phyloP scores from a whole-genome alignment of 495 filamentous ascomycete genomes.

The Durotheca rogersii region DNA sequence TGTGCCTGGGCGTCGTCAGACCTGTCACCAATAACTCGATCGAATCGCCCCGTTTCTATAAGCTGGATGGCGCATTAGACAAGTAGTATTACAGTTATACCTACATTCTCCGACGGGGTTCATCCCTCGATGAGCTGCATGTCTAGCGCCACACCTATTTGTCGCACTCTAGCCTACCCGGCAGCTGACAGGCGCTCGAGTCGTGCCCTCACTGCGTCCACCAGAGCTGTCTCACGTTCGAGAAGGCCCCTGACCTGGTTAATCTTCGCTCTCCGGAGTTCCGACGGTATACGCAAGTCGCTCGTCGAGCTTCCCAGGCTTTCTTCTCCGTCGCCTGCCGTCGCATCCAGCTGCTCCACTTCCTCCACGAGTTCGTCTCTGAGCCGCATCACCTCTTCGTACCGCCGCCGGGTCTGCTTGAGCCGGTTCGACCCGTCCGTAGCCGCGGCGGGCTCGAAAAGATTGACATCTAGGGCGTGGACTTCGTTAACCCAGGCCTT shows the following conservation, averaged over 20 bases:
- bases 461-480: conserved; percentile 45
- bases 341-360: conserved; percentile 41
- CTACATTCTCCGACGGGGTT: conserved; percentile 15
- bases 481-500: conserved; percentile 68
- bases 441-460: conserved; percentile 43
- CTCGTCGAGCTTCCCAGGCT: conserved; percentile 27
- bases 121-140: conserved; percentile 8
- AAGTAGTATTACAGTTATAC: conserved; percentile 33
- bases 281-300: conserved; percentile 59
- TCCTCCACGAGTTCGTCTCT: conserved; percentile 55
- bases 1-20: conserved; percentile 20
- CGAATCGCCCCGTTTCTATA: conserved; percentile 29
- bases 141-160: conserved; percentile 17
- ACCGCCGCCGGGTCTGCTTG: conserved; percentile 48
- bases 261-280: conserved; percentile 66
- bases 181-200: conserved; percentile 46
- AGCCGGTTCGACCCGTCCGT: conserved; percentile 23
- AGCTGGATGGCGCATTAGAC: conserved; percentile 20
- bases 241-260: conserved; percentile 68
- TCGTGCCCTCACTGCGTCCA: conserved; percentile 56
- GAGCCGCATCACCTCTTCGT: conserved; percentile 49
- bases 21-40: conserved; percentile 19
- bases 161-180: conserved; percentile 22
- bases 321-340: conserved; percentile 35
- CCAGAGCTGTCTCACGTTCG: conserved; percentile 63